Percentiles rank a stretch among this genome's conserved stretches.
These are phyloP conservation scores for Oryza brachyantha DNA, from an alignment of 176 grass and related monocot species.

Conservation along the genomic window DNA sequence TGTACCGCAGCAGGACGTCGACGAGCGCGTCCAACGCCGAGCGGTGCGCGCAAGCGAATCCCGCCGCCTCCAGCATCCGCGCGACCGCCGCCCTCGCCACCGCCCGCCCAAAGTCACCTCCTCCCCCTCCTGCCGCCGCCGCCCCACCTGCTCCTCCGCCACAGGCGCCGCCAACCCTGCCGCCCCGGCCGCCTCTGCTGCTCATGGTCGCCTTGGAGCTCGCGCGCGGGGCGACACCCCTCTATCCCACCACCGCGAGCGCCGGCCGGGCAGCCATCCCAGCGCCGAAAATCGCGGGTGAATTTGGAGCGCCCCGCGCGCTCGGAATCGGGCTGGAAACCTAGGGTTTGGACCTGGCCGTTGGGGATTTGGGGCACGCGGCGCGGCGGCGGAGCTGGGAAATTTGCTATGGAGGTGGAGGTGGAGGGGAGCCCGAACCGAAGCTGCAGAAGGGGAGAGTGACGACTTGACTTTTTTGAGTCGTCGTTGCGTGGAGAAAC, in stretches of 20 bases:
- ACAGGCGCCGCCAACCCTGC: slow-evolving; percentile 5
- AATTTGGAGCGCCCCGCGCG: background rate
- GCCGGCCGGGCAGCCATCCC: background rate
- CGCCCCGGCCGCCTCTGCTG: background rate
- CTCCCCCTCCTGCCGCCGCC: background rate
- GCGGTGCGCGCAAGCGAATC: slow-evolving; percentile 36
- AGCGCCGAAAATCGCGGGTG: background rate
- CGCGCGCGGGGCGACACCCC: background rate
- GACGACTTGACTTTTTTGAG: too few relatives aligned
- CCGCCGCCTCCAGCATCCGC: slow-evolving; percentile 48
- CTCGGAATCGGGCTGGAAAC: slow-evolving; percentile 3
- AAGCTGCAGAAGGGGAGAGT: too few relatives aligned
- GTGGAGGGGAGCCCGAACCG: background rate
- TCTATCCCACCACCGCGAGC: background rate
- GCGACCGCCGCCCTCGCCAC: slow-evolving; percentile 44
- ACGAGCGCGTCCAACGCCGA: slow-evolving; percentile 48
- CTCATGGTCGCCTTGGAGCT: slow-evolving; percentile 8
- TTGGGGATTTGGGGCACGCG: background rate
- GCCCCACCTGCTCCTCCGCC: background rate
- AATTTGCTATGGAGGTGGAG: background rate
- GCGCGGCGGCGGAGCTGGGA: too few relatives aligned
- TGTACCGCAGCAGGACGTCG: slow-evolving; percentile 46
- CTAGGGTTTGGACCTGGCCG: slow-evolving; percentile 34
- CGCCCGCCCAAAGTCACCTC: slow-evolving; percentile 47
- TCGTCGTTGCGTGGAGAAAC: too few relatives aligned